Evolutionary conservation across 1,284 basidiomycete genomes (phyloP).

Genomic region (Phlebopus sp.): DNA sequence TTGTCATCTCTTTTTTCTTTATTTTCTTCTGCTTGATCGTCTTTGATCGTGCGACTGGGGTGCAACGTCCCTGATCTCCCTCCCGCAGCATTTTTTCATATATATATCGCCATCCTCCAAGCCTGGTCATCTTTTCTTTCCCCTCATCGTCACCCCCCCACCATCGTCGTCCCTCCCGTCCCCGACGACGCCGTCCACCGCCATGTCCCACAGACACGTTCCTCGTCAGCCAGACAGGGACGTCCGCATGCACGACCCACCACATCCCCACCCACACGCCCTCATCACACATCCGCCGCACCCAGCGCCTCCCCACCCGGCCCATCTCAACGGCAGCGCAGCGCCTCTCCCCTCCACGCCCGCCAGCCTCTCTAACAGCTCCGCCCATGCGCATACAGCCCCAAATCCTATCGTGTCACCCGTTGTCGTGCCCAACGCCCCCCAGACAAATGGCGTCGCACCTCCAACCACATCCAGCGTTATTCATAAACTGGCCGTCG

Average conservation of each 20-base stretch:
- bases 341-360: constrained; percentile 37
- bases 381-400: constrained; percentile 31
- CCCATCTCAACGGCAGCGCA: constrained; percentile 52
- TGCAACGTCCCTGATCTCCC: constrained; percentile 37
- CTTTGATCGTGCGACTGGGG: constrained; percentile 53
- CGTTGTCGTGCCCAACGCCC: constrained; percentile 40
- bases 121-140: constrained; percentile 44
- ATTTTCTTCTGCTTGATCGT: constrained; percentile 43
- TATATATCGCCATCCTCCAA: constrained; percentile 50
- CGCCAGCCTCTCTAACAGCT: constrained; percentile 42
- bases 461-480: constrained; percentile 41
- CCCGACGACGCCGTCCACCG: constrained; percentile 6
- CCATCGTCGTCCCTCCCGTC: constrained; percentile 28
- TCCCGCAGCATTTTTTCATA: constrained; percentile 46
- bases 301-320: constrained; percentile 36
- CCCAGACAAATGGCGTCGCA: constrained; percentile 40
- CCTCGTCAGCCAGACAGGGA: constrained; percentile 61
- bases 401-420: constrained; percentile 46
- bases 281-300: constrained; percentile 37
- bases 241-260: constrained; percentile 59
- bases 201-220: constrained; percentile 63
- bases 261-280: constrained; percentile 44
- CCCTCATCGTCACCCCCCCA: constrained; percentile 32
- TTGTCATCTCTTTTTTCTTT: constrained; percentile 15
- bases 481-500: constrained; percentile 73